Evolutionary conservation across 164 flowering plant species (phyloP), one percentile per base, ranked within the genome.

Genomic region (Berberis vulgaris): DNA sequence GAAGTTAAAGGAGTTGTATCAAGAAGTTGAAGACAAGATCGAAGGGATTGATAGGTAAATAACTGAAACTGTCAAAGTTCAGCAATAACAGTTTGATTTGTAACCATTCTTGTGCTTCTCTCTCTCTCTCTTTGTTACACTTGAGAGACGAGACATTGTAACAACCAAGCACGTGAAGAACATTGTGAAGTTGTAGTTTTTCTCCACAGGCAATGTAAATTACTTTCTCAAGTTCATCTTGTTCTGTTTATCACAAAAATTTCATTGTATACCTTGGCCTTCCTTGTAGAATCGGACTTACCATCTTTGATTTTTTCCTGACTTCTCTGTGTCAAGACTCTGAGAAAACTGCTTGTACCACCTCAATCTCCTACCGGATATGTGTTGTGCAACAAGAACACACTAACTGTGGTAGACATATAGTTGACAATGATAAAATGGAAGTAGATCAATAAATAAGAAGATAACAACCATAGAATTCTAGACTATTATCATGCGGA

Each of bases 11-110:
- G 83, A 95, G 71, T 72, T 95, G 65, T 95, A 95, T 78, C 86
- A 91, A 0, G 97, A 91, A 69, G 94, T 95, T 46, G 99, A 95
- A 71, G 99, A 95, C 89, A 94, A 89, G 86, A 94, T 94, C 45
- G 99, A 94, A 79, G 99, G 99, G 10, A 80, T 94, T 56, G 99
- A 94, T 65, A 73, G 91, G 72, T 90, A 63, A 80, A 73, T 69
- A 53, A 41, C 43, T 50, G 54, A 10, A 11, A 52, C 38, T 50
- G 45, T 43, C 9, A 59, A 59, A 7, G 44, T 4, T 66, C 58
- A 43, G 59, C 57, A 59, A 10, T 43, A 39, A 41, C 43, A 59
- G 49, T 45, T 59, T 39, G 26, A 43, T 61, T 60, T 13, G 49
- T 43, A 12, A 10, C 63, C 54, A 3, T 49, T 58, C 46, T 43